Evolutionary conservation across 805 yeast species (phyloP).

Genomic region (Metschnikowia matae): DNA sequence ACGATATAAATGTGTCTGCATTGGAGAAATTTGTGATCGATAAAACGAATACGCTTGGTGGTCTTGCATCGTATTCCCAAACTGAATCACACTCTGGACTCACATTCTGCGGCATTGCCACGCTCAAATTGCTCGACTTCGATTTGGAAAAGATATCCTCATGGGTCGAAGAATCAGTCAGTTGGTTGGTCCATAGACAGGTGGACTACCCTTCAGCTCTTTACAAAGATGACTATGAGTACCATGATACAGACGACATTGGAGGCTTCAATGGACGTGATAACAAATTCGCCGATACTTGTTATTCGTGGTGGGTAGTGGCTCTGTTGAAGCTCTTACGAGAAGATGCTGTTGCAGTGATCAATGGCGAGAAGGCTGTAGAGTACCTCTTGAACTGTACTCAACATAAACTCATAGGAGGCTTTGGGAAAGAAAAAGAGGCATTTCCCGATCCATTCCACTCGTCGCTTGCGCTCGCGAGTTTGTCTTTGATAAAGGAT

Average conservation of each 20-base stretch:
- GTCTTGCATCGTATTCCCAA: conserved; percentile 50
- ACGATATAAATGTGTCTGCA: conserved; percentile 41
- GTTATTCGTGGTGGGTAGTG: conserved; percentile 82
- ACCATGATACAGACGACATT: conserved; percentile 44
- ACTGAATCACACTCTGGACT: conserved; percentile 83
- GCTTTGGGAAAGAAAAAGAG: conserved; percentile 65
- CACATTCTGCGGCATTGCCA: conserved; percentile 76
- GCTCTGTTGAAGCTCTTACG: conserved; percentile 52
- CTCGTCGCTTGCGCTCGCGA: conserved; percentile 57
- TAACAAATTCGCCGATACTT: conserved; percentile 82
- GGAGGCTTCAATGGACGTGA: conserved; percentile 88
- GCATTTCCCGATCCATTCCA: conserved; percentile 72
- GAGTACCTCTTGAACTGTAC: conserved; percentile 50
- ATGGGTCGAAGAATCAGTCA: conserved; percentile 34
- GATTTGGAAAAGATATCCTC: conserved; percentile 15
- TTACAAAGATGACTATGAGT: conserved; percentile 32
- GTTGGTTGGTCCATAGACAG: conserved; percentile 68
- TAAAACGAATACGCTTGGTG: conserved; percentile 55
- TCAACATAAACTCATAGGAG: conserved; percentile 66
- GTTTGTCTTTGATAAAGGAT: conserved; percentile 35
- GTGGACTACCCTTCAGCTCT: conserved; percentile 28
- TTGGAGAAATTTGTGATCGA: conserved; percentile 34
- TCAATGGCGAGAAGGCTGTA: conserved; percentile 33
- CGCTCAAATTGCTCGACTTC: conserved; percentile 42
- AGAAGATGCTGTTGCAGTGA: conserved; percentile 20